Conservation (phyloP, 306 rosid genomes). For the Alnus rubra region DNA sequence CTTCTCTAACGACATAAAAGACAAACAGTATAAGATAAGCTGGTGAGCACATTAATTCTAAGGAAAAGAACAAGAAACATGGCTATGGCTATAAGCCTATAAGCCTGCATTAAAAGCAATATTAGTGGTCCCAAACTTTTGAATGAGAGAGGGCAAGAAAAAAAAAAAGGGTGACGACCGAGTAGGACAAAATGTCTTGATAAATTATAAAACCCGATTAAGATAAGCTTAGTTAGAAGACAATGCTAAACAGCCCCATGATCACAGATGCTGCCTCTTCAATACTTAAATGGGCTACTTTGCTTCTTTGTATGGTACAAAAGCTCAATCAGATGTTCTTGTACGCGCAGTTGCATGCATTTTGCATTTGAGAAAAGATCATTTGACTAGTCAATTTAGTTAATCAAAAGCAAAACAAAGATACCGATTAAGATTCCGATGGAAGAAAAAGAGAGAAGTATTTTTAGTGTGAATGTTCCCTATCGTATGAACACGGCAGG, state of each 20-base stretch:
- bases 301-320: not conserved
- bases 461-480: slow-evolving; percentile 26
- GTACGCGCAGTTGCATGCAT: not conserved
- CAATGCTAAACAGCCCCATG: not conserved
- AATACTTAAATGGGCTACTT: not conserved
- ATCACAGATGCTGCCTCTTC: not conserved
- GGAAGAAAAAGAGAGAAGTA: slow-evolving; percentile 15
- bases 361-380: not conserved
- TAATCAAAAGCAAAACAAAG: slow-evolving; percentile 7
- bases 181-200: slow-evolving; percentile 10
- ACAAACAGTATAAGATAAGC: not conserved
- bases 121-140: slow-evolving; percentile 2
- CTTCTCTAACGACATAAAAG: not conserved
- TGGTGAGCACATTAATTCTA: not conserved
- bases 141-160: not conserved
- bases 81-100: not conserved
- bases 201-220: slow-evolving; percentile 1
- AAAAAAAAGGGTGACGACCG: slow-evolving; percentile 6
- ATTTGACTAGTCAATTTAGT: slow-evolving; percentile 17
- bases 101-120: not conserved
- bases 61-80: not conserved
- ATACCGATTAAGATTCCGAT: slow-evolving; percentile 17
- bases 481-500: slow-evolving; percentile 17
- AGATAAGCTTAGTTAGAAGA: not conserved
- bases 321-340: slow-evolving; percentile 3